Percentiles rank a stretch among this genome's conserved stretches.
These are phyloP conservation scores for Platismatia glauca DNA, from an alignment of 495 filamentous ascomycete genomes.

Conservation along the genomic window DNA sequence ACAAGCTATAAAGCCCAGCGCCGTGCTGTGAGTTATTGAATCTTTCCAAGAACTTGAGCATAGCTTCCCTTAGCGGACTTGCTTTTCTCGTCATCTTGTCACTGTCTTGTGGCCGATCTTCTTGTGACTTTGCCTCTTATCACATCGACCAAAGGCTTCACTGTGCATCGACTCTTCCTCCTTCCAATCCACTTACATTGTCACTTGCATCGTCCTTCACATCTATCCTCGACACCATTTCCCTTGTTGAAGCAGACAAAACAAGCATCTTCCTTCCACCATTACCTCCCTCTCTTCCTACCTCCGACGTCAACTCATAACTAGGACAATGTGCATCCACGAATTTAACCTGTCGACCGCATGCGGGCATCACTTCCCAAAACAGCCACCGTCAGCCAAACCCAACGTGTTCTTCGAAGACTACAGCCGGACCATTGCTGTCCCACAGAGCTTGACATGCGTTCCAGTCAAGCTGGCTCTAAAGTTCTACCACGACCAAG, in stretches of 20 bases:
- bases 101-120: background rate
- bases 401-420: background rate
- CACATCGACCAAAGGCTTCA: background rate
- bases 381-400: background rate
- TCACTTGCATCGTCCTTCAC: background rate
- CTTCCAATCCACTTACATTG: background rate
- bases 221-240: background rate
- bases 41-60: background rate
- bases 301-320: no score
- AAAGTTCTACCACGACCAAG: constrained; percentile 4
- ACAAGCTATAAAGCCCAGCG: background rate
- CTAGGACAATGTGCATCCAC: background rate
- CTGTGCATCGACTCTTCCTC: background rate
- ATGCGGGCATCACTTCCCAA: background rate
- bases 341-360: background rate
- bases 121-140: background rate
- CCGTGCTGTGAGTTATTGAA: background rate
- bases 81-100: background rate
- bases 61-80: background rate
- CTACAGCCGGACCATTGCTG: background rate
- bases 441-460: background rate
- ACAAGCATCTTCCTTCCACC: no score
- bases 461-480: background rate
- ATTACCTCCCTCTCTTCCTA: background rate
- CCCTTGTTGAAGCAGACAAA: no score